phyloP scores from a whole-genome alignment of 2,329 filamentous ascomycete genomes.

The Penicillium sp. region DNA sequence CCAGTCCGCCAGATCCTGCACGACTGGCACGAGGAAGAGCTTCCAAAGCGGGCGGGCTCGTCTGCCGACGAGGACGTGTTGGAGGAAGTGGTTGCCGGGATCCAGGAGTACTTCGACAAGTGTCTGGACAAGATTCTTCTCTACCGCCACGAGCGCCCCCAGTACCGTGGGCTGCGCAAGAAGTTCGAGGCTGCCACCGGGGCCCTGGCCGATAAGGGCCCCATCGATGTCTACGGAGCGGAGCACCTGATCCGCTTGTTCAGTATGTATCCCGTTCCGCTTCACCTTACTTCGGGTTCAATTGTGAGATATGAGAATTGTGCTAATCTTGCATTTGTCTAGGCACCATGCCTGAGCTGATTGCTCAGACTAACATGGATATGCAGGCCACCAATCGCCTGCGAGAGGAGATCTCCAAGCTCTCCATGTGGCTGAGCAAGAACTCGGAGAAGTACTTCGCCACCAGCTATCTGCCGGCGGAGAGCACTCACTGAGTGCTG shows the following conservation, averaged over 20 bases:
- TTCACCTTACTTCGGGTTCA: background rate
- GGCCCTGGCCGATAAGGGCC: conserved; percentile 65
- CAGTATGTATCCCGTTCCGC: conserved; percentile 56
- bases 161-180: conserved; percentile 76
- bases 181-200: conserved; percentile 63
- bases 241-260: conserved; percentile 89
- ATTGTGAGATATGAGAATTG: background rate
- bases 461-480: conserved; percentile 43
- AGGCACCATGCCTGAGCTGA: conserved; percentile 89
- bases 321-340: conserved; percentile 2
- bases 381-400: conserved; percentile 82
- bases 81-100: conserved; percentile 80
- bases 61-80: conserved; percentile 74
- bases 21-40: conserved; percentile 72
- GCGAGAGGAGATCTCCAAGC: conserved; percentile 81
- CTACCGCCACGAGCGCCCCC: conserved; percentile 88
- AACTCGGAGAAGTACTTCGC: conserved; percentile 73
- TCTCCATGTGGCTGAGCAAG: conserved; percentile 80
- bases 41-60: conserved; percentile 59
- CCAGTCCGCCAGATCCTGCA: conserved; percentile 75
- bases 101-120: conserved; percentile 93
- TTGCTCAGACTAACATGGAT: conserved; percentile 98
- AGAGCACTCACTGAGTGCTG: conserved; percentile 32
- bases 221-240: conserved; percentile 82
- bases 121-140: conserved; percentile 82